Conservation (phyloP, 2,329 filamentous ascomycete genomes). For the Mycosphaerella arachidis region DNA sequence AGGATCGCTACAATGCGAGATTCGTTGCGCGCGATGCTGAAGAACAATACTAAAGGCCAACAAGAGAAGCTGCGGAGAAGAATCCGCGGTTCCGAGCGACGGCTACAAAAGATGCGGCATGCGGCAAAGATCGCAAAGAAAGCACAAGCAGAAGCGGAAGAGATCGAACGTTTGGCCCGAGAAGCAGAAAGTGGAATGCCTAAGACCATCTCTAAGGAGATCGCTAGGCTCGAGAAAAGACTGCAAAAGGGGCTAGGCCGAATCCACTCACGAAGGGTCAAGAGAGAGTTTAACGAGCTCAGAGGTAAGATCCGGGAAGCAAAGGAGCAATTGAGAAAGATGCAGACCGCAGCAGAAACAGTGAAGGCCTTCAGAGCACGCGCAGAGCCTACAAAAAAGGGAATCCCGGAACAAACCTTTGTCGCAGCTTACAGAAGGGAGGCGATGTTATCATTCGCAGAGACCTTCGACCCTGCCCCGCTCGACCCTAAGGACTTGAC, state of each 20-base stretch:
- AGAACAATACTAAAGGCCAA: conserved; percentile 8
- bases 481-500: background rate
- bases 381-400: background rate
- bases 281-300: background rate
- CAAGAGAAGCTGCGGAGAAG: conserved; percentile 1
- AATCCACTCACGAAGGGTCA: too few relatives aligned
- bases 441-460: conserved; percentile 21
- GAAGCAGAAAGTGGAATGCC: background rate
- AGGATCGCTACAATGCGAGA: conserved; percentile 13
- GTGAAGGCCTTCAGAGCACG: background rate
- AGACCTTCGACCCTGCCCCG: conserved; percentile 7
- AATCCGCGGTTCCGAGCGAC: background rate
- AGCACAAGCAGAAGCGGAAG: background rate
- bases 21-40: conserved; percentile 2
- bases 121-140: conserved; percentile 15
- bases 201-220: background rate
- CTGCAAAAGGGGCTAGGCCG: background rate
- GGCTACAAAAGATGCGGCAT: conserved; percentile 18
- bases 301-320: background rate
- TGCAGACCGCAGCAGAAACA: background rate
- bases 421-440: conserved; percentile 5
- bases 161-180: background rate
- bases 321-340: background rate
- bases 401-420: background rate
- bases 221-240: background rate